Evolutionary conservation across 1,284 basidiomycete genomes (phyloP), one percentile per base, ranked within the genome.

Genomic region (Porphyrellus sp.): DNA sequence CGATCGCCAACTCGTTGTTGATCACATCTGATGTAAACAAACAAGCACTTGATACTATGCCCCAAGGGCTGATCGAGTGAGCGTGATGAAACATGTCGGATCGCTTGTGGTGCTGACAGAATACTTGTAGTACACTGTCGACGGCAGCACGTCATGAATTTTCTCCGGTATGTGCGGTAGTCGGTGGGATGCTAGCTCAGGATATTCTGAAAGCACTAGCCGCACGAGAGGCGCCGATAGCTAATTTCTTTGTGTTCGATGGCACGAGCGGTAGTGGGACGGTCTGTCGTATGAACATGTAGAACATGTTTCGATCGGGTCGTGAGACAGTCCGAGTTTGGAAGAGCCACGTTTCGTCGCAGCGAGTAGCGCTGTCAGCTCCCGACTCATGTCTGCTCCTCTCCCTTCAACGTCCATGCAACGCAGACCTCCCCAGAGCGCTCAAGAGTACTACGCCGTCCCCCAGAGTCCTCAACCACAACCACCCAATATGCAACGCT

Each of bases 161-260:
- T 74, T 85, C 91, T 4, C 90, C 94, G 2, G 84, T 94, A 5
- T 88, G 93, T 67, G 94, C 94, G 1, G 88, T 99, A 27, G 77
- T 99, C 40, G 96, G 97, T 27, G 97, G 97, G 15, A 81, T 98
- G 70, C 74, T 98, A 15, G 94, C 88, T 2, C 97, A 99, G 71
- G 96, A 98, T 68, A 87, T 98, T 47, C 77, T 99, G 40, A 96
- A 98, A 70, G 85, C 91, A 0, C 76, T 99, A 33, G 91, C 89
- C 38, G 91, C 87, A 49, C 86, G 93, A 50, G 95, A 98, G 64
- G 83, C 87, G 41, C 96, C 96, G 1, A 86, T 98, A 55, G 86
- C 89, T 47, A 98, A 99, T 69, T 88, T 98, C 63, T 86, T 96
- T 60, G 78, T 85, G n/a, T 91, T 95, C 58, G 87, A 96, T 68